These are phyloP conservation scores for Pyrus hybrid DNA, from an alignment of 331 rosid species.

Conservation along the genomic window DNA sequence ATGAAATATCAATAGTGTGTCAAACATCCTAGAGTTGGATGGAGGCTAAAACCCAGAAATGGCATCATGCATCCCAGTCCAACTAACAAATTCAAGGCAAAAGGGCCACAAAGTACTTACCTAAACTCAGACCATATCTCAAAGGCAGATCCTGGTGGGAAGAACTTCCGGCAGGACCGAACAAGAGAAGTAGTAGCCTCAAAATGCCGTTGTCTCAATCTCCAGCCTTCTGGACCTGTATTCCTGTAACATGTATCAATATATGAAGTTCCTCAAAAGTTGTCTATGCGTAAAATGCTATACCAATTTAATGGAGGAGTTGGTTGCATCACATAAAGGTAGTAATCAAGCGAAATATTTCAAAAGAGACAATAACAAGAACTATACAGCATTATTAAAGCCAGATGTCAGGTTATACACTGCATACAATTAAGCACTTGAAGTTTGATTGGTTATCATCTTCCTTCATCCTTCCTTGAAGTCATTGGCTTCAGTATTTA, in stretches of 20 bases:
- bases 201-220: conserved; percentile 85
- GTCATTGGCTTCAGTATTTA: neutral
- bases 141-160: conserved; percentile 81
- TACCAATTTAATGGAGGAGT: neutral
- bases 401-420: neutral
- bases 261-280: conserved; percentile 2
- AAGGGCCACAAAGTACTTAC: conserved; percentile 39
- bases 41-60: too few relatives aligned
- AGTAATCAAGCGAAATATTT: neutral
- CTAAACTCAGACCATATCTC: conserved; percentile 99
- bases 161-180: conserved; percentile 91
- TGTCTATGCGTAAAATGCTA: neutral
- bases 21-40: conserved; percentile 4
- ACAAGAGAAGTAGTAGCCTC: conserved; percentile 90
- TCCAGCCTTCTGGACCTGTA: conserved; percentile 99
- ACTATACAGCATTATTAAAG: neutral
- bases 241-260: conserved; percentile 45
- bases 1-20: conserved; percentile 6
- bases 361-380: neutral
- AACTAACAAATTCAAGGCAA: neutral
- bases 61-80: neutral
- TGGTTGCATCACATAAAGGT: neutral
- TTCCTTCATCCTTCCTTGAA: neutral
- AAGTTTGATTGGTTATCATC: neutral
- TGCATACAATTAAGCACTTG: neutral